Conservation (phyloP, 1,139 yeast species). For the Taphrina pruni region DNA sequence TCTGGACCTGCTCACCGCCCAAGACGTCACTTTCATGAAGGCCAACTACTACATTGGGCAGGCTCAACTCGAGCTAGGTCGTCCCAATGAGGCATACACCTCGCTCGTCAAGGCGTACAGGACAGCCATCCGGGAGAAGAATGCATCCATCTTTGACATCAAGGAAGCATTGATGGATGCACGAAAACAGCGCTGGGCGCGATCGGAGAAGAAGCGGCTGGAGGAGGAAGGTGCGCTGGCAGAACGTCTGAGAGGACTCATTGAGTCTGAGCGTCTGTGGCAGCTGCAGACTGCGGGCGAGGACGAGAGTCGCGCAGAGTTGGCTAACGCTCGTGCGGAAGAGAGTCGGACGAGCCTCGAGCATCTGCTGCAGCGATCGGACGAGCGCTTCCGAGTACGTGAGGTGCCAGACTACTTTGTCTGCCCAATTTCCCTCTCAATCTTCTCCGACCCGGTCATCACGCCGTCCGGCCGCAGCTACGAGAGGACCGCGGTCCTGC, state of each 20-base stretch:
- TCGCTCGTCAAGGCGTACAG: slow-evolving; percentile 52
- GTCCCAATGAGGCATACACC: slow-evolving; percentile 51
- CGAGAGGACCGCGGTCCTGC: slow-evolving; percentile 55
- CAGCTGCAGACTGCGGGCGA: slow-evolving; percentile 48
- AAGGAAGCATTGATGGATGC: slow-evolving; percentile 50
- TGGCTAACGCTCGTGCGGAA: slow-evolving; percentile 48
- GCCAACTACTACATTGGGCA: slow-evolving; percentile 46
- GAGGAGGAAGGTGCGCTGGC: slow-evolving; percentile 50
- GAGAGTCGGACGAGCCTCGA: slow-evolving; percentile 50
- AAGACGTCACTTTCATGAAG: slow-evolving; percentile 37
- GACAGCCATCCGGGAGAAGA: slow-evolving; percentile 48
- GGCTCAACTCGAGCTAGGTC: slow-evolving; percentile 49
- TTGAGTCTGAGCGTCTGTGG: slow-evolving; percentile 48
- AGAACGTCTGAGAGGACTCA: slow-evolving; percentile 49
- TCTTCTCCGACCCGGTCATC: slow-evolving; percentile 58
- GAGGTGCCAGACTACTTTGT: slow-evolving; percentile 57
- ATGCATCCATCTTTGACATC: slow-evolving; percentile 50
- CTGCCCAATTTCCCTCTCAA: slow-evolving; percentile 59
- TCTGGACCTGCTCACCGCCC: slow-evolving; percentile 10
- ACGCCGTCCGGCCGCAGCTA: slow-evolving; percentile 60
- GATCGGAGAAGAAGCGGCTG: slow-evolving; percentile 47
- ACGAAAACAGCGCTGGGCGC: slow-evolving; percentile 49
- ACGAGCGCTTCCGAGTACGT: slow-evolving; percentile 46
- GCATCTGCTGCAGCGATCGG: slow-evolving; percentile 49
- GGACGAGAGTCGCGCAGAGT: slow-evolving; percentile 48